phyloP scores from a whole-genome alignment of 805 yeast species.

The Aciculoconidium aculeatum region DNA sequence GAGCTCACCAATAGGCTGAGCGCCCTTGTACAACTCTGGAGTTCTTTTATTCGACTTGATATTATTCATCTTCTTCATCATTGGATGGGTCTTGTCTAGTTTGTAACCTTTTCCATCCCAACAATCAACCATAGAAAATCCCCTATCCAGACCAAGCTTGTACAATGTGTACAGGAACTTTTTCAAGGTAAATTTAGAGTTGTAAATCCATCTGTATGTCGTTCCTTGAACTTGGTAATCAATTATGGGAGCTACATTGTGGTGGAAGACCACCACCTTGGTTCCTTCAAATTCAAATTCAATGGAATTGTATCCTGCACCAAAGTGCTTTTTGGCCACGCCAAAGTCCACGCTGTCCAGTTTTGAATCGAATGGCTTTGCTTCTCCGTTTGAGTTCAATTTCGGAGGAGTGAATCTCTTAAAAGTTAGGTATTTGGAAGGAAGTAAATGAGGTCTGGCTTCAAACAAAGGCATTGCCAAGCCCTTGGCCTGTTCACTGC shows the following conservation, averaged over 20 bases:
- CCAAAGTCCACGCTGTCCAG: slow-evolving; percentile 4
- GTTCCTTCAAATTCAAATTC: slow-evolving; percentile 2
- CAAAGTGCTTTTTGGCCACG: slow-evolving; percentile 1
- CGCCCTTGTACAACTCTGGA: too few species aligned
- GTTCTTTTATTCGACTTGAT: too few species aligned
- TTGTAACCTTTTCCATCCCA: slow-evolving; percentile 6
- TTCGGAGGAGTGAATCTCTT: too few species aligned
- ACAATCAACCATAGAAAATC: slow-evolving; percentile 5
- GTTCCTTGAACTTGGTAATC: slow-evolving; percentile 7
- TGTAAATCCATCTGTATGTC: slow-evolving; percentile 5
- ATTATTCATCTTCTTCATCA: background rate
- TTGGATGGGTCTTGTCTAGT: slow-evolving; percentile 1
- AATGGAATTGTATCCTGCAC: slow-evolving; percentile 1
- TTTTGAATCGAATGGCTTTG: slow-evolving; percentile 2
- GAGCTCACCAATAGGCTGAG: too few species aligned
- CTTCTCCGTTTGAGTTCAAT: too few species aligned
- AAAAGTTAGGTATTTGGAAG: too few species aligned
- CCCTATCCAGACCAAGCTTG: slow-evolving; percentile 1
- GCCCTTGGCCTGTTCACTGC: too few species aligned
- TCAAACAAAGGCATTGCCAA: too few species aligned
- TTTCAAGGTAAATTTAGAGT: slow-evolving; percentile 1
- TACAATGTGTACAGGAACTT: slow-evolving; percentile 2
- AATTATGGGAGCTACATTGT: slow-evolving; percentile 4
- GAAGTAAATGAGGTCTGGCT: too few species aligned
- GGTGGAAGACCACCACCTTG: slow-evolving; percentile 5